phyloP scores from a whole-genome alignment of 495 filamentous ascomycete genomes.

The Hyaloscypha variabilis region DNA sequence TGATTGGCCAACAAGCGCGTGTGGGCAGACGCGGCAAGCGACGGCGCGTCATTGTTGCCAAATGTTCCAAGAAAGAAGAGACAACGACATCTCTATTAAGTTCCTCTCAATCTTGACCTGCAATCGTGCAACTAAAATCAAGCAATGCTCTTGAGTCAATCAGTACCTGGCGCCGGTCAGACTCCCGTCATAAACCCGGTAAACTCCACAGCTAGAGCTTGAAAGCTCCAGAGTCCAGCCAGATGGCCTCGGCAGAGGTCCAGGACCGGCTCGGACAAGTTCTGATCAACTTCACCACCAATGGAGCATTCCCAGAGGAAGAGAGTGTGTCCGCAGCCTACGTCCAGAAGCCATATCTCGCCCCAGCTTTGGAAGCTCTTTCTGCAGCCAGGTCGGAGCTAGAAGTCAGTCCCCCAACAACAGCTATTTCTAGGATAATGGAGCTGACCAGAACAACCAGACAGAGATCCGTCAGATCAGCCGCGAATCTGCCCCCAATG shows the following conservation, averaged over 20 bases:
- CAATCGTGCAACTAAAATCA: background rate
- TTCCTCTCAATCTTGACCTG: background rate
- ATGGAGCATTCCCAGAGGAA: constrained; percentile 77
- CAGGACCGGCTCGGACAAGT: constrained; percentile 56
- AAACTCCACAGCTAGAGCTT: background rate
- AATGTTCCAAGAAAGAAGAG: background rate
- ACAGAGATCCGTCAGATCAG: constrained; percentile 70
- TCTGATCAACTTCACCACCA: constrained; percentile 70
- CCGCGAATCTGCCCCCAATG: constrained; percentile 71
- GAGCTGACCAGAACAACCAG: constrained; percentile 12
- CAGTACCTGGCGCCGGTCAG: background rate
- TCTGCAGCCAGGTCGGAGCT: constrained; percentile 65
- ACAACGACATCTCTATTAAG: background rate
- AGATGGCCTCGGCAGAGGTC: constrained; percentile 21
- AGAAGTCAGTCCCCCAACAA: constrained; percentile 53
- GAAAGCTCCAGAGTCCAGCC: background rate
- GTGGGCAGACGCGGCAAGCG: background rate
- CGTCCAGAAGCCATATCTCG: constrained; percentile 42
- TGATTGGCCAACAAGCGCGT: constrained; percentile 5
- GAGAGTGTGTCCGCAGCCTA: constrained; percentile 60
- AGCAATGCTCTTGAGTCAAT: background rate
- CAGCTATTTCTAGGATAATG: background rate
- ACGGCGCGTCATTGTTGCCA: background rate
- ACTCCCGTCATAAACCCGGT: background rate
- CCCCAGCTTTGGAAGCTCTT: constrained; percentile 65